Percentiles rank a stretch among this genome's conserved stretches.
phyloP scores from a whole-genome alignment of 2,329 filamentous ascomycete genomes.

The Hymenoscyphus occultus region DNA sequence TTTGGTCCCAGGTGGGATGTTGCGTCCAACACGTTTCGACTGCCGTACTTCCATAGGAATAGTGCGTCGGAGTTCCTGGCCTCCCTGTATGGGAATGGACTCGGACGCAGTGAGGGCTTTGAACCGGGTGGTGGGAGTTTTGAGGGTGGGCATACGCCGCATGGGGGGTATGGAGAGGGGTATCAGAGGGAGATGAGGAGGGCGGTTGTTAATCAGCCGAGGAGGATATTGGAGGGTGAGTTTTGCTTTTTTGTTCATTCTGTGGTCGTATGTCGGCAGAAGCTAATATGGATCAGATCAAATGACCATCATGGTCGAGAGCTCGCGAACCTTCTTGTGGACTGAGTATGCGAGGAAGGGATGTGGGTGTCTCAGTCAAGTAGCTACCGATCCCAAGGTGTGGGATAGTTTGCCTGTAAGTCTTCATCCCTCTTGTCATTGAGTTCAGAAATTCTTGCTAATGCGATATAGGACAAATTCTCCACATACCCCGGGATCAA shows the following conservation, averaged over 20 bases:
- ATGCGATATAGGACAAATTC: conserved; percentile 23
- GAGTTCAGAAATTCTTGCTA: background rate
- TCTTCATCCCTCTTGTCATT: background rate
- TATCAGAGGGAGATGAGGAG: conserved; percentile 46
- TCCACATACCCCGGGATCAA: conserved; percentile 24
- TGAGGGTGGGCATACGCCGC: conserved; percentile 36
- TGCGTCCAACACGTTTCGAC: conserved; percentile 54
- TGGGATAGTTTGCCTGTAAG: conserved; percentile 53
- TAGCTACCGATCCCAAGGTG: conserved; percentile 44
- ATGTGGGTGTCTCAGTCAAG: conserved; percentile 36
- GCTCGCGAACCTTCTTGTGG: conserved; percentile 52
- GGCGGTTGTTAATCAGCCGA: conserved; percentile 41
- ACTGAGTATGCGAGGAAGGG: conserved; percentile 51
- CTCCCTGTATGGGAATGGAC: conserved; percentile 41
- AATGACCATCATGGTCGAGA: conserved; percentile 52
- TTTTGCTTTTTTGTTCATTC: conserved; percentile 11
- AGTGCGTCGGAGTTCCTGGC: conserved; percentile 49
- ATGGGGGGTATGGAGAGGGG: conserved; percentile 47
- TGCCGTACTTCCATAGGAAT: conserved; percentile 57
- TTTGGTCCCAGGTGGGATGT: conserved; percentile 67
- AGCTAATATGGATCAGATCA: conserved; percentile 43
- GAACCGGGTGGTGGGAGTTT: conserved; percentile 46
- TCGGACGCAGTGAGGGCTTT: conserved; percentile 45
- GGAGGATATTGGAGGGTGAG: conserved; percentile 42
- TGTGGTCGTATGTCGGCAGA: conserved; percentile 26